Percentiles rank a stretch among this genome's conserved stretches.
Conservation (phyloP, 2,329 filamentous ascomycete genomes). For the Venturia nashicola region DNA sequence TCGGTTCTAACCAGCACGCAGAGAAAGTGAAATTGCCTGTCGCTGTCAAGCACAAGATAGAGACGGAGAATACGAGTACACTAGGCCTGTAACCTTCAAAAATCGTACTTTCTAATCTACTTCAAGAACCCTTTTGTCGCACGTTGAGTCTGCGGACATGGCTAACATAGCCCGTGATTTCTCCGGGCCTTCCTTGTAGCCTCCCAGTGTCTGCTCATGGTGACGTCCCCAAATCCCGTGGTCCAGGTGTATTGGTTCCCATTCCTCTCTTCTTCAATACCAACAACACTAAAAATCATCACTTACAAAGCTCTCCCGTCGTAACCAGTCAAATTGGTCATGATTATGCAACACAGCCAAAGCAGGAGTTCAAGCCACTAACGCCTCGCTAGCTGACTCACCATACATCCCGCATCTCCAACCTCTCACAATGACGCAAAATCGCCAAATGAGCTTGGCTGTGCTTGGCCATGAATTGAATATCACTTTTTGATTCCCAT, state of each 20-base stretch:
- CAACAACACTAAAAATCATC: too few species aligned
- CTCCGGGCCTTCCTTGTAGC: not conserved
- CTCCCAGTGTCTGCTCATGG: not conserved
- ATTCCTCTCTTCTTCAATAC: too few species aligned
- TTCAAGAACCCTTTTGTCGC: not conserved
- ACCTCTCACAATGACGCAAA: not conserved
- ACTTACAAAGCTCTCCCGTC: too few species aligned
- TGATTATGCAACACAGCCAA: not conserved
- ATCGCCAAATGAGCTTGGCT: not conserved
- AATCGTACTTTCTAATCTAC: not conserved
- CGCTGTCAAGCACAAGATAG: not conserved
- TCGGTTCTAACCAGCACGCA: not conserved
- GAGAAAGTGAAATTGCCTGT: not conserved
- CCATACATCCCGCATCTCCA: not conserved
- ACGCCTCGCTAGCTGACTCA: not conserved
- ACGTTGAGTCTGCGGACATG: too few species aligned
- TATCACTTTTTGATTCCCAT: not conserved
- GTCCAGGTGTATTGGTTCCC: too few species aligned
- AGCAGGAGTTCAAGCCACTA: not conserved
- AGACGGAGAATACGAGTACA: not conserved
- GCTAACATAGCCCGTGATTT: too few species aligned
- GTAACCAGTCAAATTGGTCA: not conserved
- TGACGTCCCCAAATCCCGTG: too few species aligned
- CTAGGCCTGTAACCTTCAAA: not conserved
- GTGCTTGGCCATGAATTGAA: not conserved